Base-by-base conservation (phyloP, 805 yeast genomes). In the Yarrowia yakushimensis region DNA sequence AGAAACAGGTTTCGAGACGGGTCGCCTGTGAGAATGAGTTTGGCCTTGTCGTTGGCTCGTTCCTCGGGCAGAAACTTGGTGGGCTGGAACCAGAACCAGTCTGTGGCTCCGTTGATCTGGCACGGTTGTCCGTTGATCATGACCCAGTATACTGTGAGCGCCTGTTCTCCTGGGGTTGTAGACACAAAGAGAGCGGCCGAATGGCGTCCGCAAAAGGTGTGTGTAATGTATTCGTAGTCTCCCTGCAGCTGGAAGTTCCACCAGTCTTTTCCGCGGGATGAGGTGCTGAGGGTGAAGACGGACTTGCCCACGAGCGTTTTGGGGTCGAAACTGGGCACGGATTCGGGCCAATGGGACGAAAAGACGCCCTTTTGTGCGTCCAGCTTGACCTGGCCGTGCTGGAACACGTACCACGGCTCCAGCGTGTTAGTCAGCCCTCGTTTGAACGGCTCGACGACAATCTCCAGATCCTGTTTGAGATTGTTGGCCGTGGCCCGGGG, bases 201-300 rank as follows among this genome's bases (percentile, higher is more conserved):
- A 17, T 23, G 31, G 0, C 59, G 22, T 3, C 59, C 59, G 17
- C 33, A 25, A 7, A 36, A 52, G 3, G 59, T 52, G 23, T 52
- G 59, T 9, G 43, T 34, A 5, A 52, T 34, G 33, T 52, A 36
- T 10, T 52, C 25, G 18, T 34, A 52, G 25, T 52, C 43, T 3
- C 59, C 59, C 25, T 36, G 59, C 8, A 52, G 43, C 43, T 52
- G 59, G 43, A 52, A 52, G 33, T 52, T 52, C 59, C 59, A 52
- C 59, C 59, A 52, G 15, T 52, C 59, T 17, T 36, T 52, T 13
- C 34, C 59, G 2, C 33, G 9, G 1, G 57, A 33, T 7, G 57
- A 31, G 7, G 57, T 48, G 22, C 57, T 48, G 11, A 52, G 33
- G 3, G 59, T 52, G 33, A 52, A 52, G 34, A 36, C 33, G 4